Evolutionary conservation across 2,329 filamentous ascomycete genomes (phyloP), one percentile per base, ranked within the genome.

Genomic region (Fusarium chuoi): DNA sequence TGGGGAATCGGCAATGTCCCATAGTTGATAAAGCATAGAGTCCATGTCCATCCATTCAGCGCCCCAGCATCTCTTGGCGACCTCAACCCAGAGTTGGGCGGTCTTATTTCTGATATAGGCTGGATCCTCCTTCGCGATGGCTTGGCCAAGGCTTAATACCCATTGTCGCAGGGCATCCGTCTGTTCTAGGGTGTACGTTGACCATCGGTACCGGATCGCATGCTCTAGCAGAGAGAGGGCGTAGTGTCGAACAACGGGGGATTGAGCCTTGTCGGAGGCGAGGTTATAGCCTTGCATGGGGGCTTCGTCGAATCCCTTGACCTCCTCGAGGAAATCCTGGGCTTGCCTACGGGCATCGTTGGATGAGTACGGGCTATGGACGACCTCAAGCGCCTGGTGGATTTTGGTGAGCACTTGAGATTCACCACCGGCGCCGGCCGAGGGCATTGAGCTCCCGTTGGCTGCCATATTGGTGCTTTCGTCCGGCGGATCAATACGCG

Each of bases 21-120:
- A 99, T 26, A 98, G 87, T 78, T 91, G 89, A 49, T 95, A 89
- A 62, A 99, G 88, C 79, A 93, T 88, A 72, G 91, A 85, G 81
- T 99, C 97, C 96, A 99, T 98, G 79, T 97, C 91, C 86, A 93
- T 91, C 96, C 97, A 99, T 70, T 96, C 93, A 38, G 90, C 87
- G n/a, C 89, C 94, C 96, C 96, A 99, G 80, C 91, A 93, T 78
- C 96, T 90, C 85, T 98, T 98, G 45, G 95, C 95, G 60, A 98
- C 87, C 82, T 98, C 96, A 13, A 95, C 94, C 96, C 96, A 99
- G 70, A 99, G 85, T 83, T 97, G 93, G 35, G 94, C 94, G 39
- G 96, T 92, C 85, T 99, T 99, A 87, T 97, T 98, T 76, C 96
- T 89, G 74, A 98, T 86, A 81, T 95, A 99, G 38, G 89, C 82